These are phyloP conservation scores for Penicillium goetzii DNA, from an alignment of 495 filamentous ascomycete species.

Conservation along the genomic window DNA sequence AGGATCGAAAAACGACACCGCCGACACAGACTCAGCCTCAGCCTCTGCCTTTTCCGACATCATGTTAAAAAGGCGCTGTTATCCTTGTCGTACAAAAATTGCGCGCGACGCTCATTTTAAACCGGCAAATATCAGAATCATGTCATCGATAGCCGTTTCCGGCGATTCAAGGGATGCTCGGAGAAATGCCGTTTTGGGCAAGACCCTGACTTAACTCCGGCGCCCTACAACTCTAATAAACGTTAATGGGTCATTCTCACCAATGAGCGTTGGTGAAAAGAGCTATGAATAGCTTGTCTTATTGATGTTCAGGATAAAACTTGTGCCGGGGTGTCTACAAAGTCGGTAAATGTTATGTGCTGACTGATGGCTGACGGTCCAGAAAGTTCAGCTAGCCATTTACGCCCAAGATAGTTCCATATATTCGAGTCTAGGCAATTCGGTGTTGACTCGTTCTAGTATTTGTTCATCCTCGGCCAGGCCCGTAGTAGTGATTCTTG, in stretches of 20 bases:
- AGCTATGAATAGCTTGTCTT: not conserved
- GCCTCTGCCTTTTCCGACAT: slow-evolving; percentile 6
- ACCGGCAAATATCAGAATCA: not conserved
- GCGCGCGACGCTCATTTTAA: not conserved
- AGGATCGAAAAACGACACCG: slow-evolving; percentile 57
- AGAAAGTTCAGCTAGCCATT: not conserved
- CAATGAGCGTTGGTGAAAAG: not conserved
- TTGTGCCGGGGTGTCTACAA: not conserved
- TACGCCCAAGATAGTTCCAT: not conserved
- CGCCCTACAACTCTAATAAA: not conserved
- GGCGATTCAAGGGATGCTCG: slow-evolving; percentile 11
- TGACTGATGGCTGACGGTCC: not conserved
- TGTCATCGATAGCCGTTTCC: slow-evolving; percentile 14
- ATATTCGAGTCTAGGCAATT: not conserved
- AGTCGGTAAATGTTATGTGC: not conserved
- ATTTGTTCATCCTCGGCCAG: not conserved
- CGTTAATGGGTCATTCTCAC: not conserved
- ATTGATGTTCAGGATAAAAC: not conserved
- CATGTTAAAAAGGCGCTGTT: not conserved
- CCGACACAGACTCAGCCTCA: slow-evolving; percentile 32
- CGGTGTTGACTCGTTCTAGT: not conserved
- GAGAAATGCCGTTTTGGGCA: slow-evolving; percentile 15
- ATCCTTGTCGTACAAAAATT: not conserved
- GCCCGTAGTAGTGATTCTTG: not conserved
- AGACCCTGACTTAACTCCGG: slow-evolving; percentile 15